Base-by-base conservation (phyloP, 2,329 filamentous ascomycete species). In the Thelonectria rubi region DNA sequence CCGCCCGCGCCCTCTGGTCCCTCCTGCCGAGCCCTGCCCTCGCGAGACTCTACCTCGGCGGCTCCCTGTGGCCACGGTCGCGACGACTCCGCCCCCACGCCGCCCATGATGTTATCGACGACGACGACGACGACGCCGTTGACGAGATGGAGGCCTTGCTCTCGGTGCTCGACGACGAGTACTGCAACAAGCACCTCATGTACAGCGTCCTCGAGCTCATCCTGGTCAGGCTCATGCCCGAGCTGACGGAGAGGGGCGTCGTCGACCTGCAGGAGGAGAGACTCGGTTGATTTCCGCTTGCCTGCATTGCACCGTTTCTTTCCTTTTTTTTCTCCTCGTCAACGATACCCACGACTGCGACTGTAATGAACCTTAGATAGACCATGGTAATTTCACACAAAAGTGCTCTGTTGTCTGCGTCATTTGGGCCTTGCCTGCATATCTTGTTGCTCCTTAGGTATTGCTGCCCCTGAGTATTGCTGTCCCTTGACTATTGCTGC, bases 141-240 rank as follows among this genome's bases (percentile, higher is more conserved):
- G 76, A 79, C 62, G 84, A 89, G 68, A 84, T 92, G 65, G 86
- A 89, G 72, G 79, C 85, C 24, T 80, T 93, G 47, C 81, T 98
- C 48, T 87, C 91, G 69, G 81, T 94, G 39, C 89, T 97, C 67
- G 86, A 86, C 15, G 93, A 97, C 77, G 82, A 85, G 53, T 97
- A 97, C 78, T 90, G 93, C 78, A 99, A 99, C 79, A 96, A 94
- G 79, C 93, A 97, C 78, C 80, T 98, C 32, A 81, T 97, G 69
- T 97, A 97, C 73, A 84, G 87, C 46, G 82, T 95, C 49, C 79
- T 98, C 34, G 95, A 99, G 78, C 78, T 94, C 60, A 75, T 97
- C 2, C 81, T 97, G n/a, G 86, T 93, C 58, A 87, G 90, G 66
- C 77, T 98, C 64, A 86, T 97, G 73, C 95, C 95, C 5, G 95